phyloP scores from a whole-genome alignment of 129 eudicot genomes.

The Flaveria trinervia region DNA sequence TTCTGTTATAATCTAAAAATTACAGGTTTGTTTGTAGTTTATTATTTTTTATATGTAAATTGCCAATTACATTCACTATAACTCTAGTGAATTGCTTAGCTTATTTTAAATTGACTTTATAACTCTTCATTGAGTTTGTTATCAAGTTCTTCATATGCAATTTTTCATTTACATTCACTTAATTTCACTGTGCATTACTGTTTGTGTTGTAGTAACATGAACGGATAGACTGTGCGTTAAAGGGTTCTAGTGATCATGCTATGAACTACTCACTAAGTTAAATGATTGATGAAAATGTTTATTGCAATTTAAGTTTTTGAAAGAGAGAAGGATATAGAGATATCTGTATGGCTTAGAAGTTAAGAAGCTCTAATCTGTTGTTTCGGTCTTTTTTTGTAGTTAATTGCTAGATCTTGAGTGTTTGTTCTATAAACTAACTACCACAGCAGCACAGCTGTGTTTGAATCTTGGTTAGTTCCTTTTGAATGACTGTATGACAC shows the following conservation, averaged over 20 bases:
- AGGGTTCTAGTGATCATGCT: not conserved
- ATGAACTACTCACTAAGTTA: not conserved
- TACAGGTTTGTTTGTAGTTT: slow-evolving; percentile 8
- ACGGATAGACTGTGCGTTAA: not conserved
- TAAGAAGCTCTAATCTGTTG: not conserved
- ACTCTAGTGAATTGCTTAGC: not conserved
- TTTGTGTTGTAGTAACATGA: not conserved
- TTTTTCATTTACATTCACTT: not conserved
- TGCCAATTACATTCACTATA: slow-evolving; percentile 5
- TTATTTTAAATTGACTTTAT: not conserved
- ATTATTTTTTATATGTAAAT: not conserved
- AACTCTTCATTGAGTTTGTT: slow-evolving; percentile 11
- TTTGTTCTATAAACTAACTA: not conserved
- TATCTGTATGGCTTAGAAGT: not conserved
- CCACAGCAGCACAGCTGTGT: slow-evolving; percentile 8
- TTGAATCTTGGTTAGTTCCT: slow-evolving; percentile 2
- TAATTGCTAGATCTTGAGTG: not conserved
- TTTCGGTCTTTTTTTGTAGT: slow-evolving; percentile 4
- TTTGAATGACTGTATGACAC: not conserved
- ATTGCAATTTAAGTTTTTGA: not conserved
- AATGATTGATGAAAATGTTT: slow-evolving; percentile 1
- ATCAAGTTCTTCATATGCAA: slow-evolving; percentile 8
- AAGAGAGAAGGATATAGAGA: slow-evolving; percentile 8
- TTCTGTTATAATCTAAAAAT: slow-evolving; percentile 15
- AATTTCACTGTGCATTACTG: not conserved